phyloP scores from a whole-genome alignment of 75 land plant genomes.

The Picea sitchensis region DNA sequence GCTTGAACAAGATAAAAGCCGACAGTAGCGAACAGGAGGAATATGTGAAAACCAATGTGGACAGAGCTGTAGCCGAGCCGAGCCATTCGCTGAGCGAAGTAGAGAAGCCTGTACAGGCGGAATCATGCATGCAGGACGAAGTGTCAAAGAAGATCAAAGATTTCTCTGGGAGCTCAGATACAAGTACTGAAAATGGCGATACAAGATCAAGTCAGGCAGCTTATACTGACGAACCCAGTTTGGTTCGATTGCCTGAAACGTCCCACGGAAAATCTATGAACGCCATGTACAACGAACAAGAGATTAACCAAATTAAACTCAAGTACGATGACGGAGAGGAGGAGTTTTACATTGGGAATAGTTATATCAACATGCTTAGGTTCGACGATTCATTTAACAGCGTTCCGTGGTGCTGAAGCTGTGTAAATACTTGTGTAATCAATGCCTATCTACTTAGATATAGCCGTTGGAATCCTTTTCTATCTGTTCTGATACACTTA shows the following conservation, averaged over 20 bases:
- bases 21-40: not conserved
- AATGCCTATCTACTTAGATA: too few species aligned
- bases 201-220: not conserved
- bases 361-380: too few species aligned
- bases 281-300: not conserved
- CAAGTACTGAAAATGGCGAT: not conserved
- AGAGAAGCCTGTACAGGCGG: not conserved
- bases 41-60: not conserved
- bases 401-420: too few species aligned
- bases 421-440: too few species aligned
- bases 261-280: not conserved
- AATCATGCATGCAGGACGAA: not conserved
- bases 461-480: too few species aligned
- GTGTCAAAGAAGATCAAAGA: not conserved
- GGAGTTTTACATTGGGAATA: too few species aligned
- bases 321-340: too few species aligned
- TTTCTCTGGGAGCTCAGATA: conserved; percentile 3
- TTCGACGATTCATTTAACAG: too few species aligned
- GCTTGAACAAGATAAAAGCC: not conserved
- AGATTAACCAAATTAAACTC: too few species aligned
- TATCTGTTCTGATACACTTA: too few species aligned
- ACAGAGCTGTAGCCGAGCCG: not conserved
- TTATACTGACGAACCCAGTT: not conserved
- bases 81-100: not conserved
- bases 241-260: not conserved